phyloP scores from a whole-genome alignment of 352 stramenopile species.

The Pythium graminicola region DNA sequence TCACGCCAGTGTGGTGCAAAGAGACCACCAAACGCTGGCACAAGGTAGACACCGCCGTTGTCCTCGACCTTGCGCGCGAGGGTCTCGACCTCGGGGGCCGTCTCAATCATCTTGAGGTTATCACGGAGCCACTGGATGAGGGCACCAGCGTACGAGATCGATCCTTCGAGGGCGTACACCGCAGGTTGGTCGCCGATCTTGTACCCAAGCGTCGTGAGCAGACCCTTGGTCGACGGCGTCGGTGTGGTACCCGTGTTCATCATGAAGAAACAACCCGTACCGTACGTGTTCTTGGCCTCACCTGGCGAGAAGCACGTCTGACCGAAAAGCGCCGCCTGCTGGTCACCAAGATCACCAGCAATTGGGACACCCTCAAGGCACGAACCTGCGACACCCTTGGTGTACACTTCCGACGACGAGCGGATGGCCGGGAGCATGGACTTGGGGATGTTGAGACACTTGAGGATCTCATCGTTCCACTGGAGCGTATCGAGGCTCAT shows the following conservation, averaged over 20 bases:
- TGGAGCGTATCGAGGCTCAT: conserved; percentile 89
- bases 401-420: conserved; percentile 87
- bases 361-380: conserved; percentile 88
- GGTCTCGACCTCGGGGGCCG: conserved; percentile 84
- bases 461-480: conserved; percentile 89
- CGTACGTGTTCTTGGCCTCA: conserved; percentile 98
- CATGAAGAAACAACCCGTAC: conserved; percentile 98
- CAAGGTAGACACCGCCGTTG: conserved; percentile 97
- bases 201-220: conserved; percentile 94
- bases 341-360: conserved; percentile 93
- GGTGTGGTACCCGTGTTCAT: conserved; percentile 96
- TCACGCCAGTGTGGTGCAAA: conserved; percentile 97
- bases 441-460: conserved; percentile 81
- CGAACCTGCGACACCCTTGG: conserved; percentile 40
- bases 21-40: conserved; percentile 96
- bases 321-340: conserved; percentile 96
- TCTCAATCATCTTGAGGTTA: conserved; percentile 94
- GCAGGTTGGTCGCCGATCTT: conserved; percentile 70
- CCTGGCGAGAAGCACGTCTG: conserved; percentile 94
- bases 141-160: conserved; percentile 93
- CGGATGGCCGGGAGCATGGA: conserved; percentile 90
- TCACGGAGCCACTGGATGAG: conserved; percentile 98
- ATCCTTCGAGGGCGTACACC: conserved; percentile 97
- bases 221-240: conserved; percentile 87
- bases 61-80: conserved; percentile 82